These are phyloP conservation scores for Rhynchospora breviuscula DNA, from an alignment of 176 grass and related monocot genomes.

Conservation along the genomic window DNA sequence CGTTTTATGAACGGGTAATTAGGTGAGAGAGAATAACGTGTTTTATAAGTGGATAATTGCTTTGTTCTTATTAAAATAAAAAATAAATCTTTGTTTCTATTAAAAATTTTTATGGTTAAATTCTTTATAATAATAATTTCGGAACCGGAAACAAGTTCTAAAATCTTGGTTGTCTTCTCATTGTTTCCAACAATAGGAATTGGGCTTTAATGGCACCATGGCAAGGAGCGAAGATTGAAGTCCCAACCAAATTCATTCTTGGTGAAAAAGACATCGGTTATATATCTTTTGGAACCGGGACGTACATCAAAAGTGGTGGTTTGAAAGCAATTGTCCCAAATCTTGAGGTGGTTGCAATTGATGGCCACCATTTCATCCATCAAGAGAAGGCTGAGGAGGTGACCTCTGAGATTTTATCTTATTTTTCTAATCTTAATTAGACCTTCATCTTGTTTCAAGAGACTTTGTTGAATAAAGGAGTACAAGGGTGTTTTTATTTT, in stretches of 20 bases:
- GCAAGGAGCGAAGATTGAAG: conserved; percentile 38
- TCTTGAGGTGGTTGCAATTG: conserved; percentile 34
- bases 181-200: conserved; percentile 33
- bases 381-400: conserved; percentile 51
- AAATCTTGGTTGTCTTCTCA: background rate
- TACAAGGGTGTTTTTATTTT: background rate
- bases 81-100: too few species aligned
- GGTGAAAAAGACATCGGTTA: conserved; percentile 34
- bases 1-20: too few species aligned
- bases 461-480: background rate
- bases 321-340: conserved; percentile 40
- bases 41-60: too few species aligned
- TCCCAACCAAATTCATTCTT: conserved; percentile 44
- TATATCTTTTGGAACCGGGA: conserved; percentile 25
- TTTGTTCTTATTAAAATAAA: too few species aligned
- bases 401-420: conserved; percentile 45
- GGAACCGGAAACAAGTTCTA: background rate
- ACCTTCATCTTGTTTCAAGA: background rate
- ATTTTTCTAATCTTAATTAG: conserved; percentile 28
- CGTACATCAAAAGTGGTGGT: conserved; percentile 30
- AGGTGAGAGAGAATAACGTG: too few species aligned
- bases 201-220: conserved; percentile 48
- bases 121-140: too few species aligned
- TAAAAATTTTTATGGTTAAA: too few species aligned
- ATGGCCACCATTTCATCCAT: conserved; percentile 56